These are phyloP conservation scores for Penicillium coffeae DNA, from an alignment of 495 filamentous ascomycete species.

Conservation along the genomic window DNA sequence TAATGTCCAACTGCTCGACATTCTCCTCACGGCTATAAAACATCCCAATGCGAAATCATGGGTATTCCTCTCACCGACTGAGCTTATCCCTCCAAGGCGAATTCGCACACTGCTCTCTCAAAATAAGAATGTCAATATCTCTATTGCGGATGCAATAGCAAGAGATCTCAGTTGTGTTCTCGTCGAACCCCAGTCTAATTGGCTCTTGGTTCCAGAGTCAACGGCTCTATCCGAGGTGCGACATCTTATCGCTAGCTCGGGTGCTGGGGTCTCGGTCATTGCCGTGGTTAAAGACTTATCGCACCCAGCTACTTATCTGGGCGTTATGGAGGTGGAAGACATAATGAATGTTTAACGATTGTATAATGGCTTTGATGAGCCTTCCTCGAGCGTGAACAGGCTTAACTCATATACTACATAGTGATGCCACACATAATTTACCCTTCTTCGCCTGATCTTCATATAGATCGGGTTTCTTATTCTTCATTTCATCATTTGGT, in stretches of 20 bases:
- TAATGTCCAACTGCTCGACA: slow-evolving; percentile 34
- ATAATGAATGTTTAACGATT: slow-evolving; percentile 22
- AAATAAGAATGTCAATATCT: slow-evolving; percentile 30
- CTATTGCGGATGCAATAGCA: slow-evolving; percentile 20
- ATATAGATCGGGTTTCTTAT: too few species aligned
- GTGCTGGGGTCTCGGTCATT: slow-evolving; percentile 23
- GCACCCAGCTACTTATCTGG: slow-evolving; percentile 23
- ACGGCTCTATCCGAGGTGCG: slow-evolving; percentile 32
- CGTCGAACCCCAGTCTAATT: slow-evolving; percentile 24
- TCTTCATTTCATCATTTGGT: too few species aligned
- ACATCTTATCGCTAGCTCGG: slow-evolving; percentile 19
- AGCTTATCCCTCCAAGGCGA: slow-evolving; percentile 35
- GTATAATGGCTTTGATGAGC: neutral
- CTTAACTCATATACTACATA: too few species aligned
- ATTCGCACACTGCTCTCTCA: slow-evolving; percentile 33
- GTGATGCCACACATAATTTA: too few species aligned
- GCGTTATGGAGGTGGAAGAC: slow-evolving; percentile 37
- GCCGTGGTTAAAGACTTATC: slow-evolving; percentile 29
- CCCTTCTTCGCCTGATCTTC: too few species aligned
- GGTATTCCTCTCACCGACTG: slow-evolving; percentile 33
- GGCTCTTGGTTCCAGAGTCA: slow-evolving; percentile 31
- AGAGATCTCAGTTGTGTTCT: slow-evolving; percentile 17
- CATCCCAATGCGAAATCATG: slow-evolving; percentile 44
- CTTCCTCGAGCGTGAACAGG: too few species aligned
- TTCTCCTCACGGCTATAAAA: slow-evolving; percentile 44